Base-by-base conservation (phyloP, 2,329 filamentous ascomycete species). In the Aspergillus texensis region DNA sequence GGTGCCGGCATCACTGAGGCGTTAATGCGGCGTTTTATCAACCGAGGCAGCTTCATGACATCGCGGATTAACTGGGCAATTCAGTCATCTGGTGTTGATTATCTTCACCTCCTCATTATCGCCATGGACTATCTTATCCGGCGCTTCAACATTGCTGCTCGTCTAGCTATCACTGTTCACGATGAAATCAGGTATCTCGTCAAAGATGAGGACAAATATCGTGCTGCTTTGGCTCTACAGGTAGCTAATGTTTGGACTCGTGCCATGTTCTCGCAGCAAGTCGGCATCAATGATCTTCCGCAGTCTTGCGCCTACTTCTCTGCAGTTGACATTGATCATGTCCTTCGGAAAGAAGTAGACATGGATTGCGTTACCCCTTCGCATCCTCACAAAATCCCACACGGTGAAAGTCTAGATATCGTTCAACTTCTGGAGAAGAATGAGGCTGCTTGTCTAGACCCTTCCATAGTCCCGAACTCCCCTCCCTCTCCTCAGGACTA, bases 1-100 rank as follows among this genome's bases (percentile, higher is more conserved):
- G 95, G 93, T 3, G 95, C 95, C 11, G 94, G 94, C 19, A 99
- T 99, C 69, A 99, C 95, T 0, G 93, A 99, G 80, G 95, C 96
- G 0, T 82, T 99, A 24, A 96, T 96, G 90, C 85, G 89, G 59
- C 89, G 92, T 19, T 96, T 91, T 74, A 89, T 99, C 71, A 92
- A 86, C 77, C 95, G 92, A 74, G 93, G 94, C 41, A 92, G 90
- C 26, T 99, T 97, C 80, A 90, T 99, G 81, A 97, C 95, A 1
- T 96, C 91, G 21, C 90, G 96, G 39, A 98, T 99, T 80, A 99
- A 99, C 75, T 99, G 95, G 95, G 95, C 95, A 3, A 98, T 99
- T 70, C 95, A 99, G 74, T 97, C 94, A 0, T 96, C 92, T 0
- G 95, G 96, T 6, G 94, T 98, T 4, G 96, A 99, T 77, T 99